A percentile compares a stretch with the other conserved stretches of the same genome.
Evolutionary conservation across 2,329 filamentous ascomycete species (phyloP).

Genomic region (Tolypocladium endophyticum): DNA sequence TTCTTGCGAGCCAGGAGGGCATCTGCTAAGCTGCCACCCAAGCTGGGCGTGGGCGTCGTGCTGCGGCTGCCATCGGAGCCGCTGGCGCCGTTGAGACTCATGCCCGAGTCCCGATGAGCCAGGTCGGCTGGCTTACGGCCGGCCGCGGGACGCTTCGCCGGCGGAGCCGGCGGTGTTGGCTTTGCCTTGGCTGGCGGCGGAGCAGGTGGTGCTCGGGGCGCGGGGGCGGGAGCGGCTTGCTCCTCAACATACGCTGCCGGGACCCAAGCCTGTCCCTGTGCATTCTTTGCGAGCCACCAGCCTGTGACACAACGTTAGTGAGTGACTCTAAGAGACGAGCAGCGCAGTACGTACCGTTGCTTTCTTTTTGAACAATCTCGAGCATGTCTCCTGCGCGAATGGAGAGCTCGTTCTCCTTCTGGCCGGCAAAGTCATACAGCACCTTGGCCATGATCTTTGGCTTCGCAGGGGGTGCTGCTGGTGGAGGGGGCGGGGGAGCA

Average conservation of each 20-base stretch:
- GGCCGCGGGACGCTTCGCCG: conserved; percentile 66
- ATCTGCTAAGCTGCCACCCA: conserved; percentile 67
- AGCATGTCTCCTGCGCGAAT: conserved; percentile 72
- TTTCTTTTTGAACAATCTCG: conserved; percentile 87
- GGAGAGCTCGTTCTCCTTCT: conserved; percentile 75
- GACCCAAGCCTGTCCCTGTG: conserved; percentile 72
- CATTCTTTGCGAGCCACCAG: conserved; percentile 88
- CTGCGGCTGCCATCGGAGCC: conserved; percentile 54
- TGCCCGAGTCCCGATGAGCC: conserved; percentile 61
- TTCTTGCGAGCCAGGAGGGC: conserved; percentile 67
- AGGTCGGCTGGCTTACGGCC: conserved; percentile 61
- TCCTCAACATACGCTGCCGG: conserved; percentile 93
- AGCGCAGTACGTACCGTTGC: conserved; percentile 59
- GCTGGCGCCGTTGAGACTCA: conserved; percentile 48
- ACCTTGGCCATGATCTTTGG: conserved; percentile 79
- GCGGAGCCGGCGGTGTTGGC: conserved; percentile 65
- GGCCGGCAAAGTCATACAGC: conserved; percentile 82
- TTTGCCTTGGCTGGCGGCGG: conserved; percentile 49
- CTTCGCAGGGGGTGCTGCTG: conserved; percentile 47
- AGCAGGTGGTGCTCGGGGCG: conserved; percentile 54
- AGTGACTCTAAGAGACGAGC: neutral
- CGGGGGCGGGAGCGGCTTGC: conserved; percentile 51
- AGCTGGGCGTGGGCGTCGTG: conserved; percentile 59
- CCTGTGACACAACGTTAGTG: conserved; percentile 43
- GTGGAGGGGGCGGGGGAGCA: conserved; percentile 55